Base-by-base conservation (phyloP, 169 alveolate genomes). In the Eimeria sp. region DNA sequence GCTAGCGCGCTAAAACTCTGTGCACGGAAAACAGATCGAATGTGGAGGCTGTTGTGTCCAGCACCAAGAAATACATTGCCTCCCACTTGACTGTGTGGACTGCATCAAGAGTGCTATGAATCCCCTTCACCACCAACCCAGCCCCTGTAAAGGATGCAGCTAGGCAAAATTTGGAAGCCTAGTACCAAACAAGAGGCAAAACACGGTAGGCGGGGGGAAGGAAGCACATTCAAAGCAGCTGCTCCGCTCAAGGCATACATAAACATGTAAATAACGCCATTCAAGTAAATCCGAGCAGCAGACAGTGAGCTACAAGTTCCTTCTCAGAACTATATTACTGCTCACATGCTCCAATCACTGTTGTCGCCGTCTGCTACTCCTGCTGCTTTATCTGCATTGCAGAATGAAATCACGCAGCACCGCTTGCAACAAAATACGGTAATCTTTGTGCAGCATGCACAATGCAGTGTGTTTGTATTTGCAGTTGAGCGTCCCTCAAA, bases 1-100 rank as follows among this genome's bases (percentile, higher is more conserved):
- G 87, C 87, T 77, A 77, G 64, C 87, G 58, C 87, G 43, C 87
- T 77, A 77, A 52, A 40, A 46, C 85, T 27, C 87, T 77, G 87
- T 82, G 90, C 76, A 56, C 66, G 90, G 90, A 27, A 54, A 82
- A 33, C 37, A 82, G 56, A 56, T 16, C 4, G 52, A 82, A n/a
- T 56, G 56, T 20, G 18, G 90, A 56, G 90, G 90, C 46, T 52
- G 54, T n/a, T 30, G 74, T 4, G 54, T 82, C 76, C 90, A 33
- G 90, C 68, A 52, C 90, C 90, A 56, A 46, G 66, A 77, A 58
- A 74, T 23, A 46, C 56, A 82, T 20, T 58, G 90, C 90, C 90
- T 82, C 72, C 90, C 74, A n/a, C 30, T 37, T 56, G 90, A 11
- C 9, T 9, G 54, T 71, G 71, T 62, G 80, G 33, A 9, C n/a